These are phyloP conservation scores for Trypanosoma cruzi DNA, from an alignment of 208 protist species.

Conservation along the genomic window DNA sequence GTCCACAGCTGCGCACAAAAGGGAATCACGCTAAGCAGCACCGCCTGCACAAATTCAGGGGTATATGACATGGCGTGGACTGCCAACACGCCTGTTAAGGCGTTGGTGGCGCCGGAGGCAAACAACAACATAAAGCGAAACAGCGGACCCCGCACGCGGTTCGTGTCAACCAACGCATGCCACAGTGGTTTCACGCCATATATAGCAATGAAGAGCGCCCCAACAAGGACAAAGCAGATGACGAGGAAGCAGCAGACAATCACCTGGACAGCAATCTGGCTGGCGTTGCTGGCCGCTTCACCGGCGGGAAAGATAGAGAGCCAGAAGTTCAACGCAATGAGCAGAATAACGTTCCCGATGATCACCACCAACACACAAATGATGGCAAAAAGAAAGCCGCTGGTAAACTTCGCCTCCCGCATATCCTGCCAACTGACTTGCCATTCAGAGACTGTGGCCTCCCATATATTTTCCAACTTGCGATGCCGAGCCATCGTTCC, in stretches of 20 bases:
- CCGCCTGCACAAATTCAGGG: slow-evolving; percentile 77
- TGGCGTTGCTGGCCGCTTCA: slow-evolving; percentile 37
- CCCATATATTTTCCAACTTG: slow-evolving; percentile 2
- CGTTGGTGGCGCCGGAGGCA: slow-evolving; percentile 70
- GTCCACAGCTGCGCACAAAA: slow-evolving; percentile 83
- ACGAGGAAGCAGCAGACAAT: slow-evolving; percentile 57
- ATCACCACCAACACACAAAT: slow-evolving; percentile 65
- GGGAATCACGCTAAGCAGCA: slow-evolving; percentile 73
- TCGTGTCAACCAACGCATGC: slow-evolving; percentile 49
- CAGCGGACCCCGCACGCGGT: slow-evolving; percentile 49
- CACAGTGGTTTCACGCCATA: slow-evolving; percentile 49
- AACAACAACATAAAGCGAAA: slow-evolving; percentile 78
- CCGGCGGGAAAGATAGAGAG: slow-evolving; percentile 48
- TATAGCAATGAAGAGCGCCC: slow-evolving; percentile 35
- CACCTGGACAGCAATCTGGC: slow-evolving; percentile 75
- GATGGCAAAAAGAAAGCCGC: slow-evolving; percentile 62
- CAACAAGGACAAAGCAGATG: slow-evolving; percentile 44
- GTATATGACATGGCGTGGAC: slow-evolving; percentile 75
- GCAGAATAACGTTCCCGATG: slow-evolving; percentile 75
- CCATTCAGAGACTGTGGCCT: slow-evolving; percentile 15
- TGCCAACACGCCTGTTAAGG: slow-evolving; percentile 46
- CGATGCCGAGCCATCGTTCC: not conserved
- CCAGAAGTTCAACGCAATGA: slow-evolving; percentile 86
- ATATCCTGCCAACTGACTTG: slow-evolving; percentile 38
- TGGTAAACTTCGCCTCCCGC: slow-evolving; percentile 30